These are phyloP conservation scores for Urtica urens DNA, from an alignment of 306 rosid genomes.

Conservation along the genomic window DNA sequence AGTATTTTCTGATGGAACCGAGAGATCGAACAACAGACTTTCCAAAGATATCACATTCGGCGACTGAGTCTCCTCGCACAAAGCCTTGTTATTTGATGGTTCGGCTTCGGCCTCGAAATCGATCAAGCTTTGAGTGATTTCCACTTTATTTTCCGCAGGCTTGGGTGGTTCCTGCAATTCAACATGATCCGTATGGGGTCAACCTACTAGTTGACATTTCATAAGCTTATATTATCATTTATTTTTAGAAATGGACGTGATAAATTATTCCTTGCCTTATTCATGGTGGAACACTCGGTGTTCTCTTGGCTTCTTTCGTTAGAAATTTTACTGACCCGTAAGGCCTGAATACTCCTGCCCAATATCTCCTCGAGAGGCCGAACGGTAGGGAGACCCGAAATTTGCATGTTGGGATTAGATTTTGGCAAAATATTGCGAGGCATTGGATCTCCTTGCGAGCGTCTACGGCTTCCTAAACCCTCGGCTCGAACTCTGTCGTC, in stretches of 20 bases:
- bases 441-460: conserved; percentile 32
- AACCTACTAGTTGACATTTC: not conserved
- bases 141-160: conserved; percentile 15
- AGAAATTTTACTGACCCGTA: conserved; percentile 22
- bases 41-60: conserved; percentile 30
- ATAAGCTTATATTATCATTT: not conserved
- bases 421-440: conserved; percentile 19
- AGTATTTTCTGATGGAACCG: conserved; percentile 26
- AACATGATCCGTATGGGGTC: conserved; percentile 18
- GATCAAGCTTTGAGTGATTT: conserved; percentile 25
- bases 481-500: conserved; percentile 68
- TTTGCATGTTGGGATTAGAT: conserved; percentile 19
- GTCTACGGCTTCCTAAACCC: conserved; percentile 23
- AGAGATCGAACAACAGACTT: conserved; percentile 45
- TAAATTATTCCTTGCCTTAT: conserved; percentile 21
- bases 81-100: conserved; percentile 21
- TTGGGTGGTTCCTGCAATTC: conserved; percentile 17
- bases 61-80: conserved; percentile 26
- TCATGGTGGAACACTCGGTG: conserved; percentile 17
- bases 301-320: conserved; percentile 16
- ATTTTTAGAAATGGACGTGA: conserved; percentile 2
- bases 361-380: conserved; percentile 12
- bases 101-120: conserved; percentile 25
- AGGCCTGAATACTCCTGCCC: conserved; percentile 21
- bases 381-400: conserved; percentile 14